Conservation (phyloP, 163 green algal species). For the Prototheca wickerhamii region DNA sequence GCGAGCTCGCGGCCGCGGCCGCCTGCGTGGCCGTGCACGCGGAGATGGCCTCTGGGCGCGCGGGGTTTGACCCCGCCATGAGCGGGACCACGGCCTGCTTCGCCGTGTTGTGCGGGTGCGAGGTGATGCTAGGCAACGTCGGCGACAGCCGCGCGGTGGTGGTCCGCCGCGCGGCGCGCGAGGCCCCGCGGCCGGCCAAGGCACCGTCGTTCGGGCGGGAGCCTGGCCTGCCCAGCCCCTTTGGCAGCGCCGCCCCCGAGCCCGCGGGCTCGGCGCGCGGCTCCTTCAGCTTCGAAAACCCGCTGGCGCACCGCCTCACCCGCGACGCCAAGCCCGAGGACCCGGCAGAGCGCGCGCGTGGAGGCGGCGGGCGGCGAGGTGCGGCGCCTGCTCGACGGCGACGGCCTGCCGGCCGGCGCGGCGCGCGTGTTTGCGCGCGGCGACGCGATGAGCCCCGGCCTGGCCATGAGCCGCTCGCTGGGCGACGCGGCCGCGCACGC, state of each 20-base stretch:
- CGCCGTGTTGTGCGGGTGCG: constrained; percentile 12
- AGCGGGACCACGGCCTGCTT: constrained; percentile 37
- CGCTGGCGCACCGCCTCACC: constrained; percentile 38
- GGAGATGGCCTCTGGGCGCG: background rate
- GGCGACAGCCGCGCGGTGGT: constrained; percentile 45
- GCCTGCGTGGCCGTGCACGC: constrained; percentile 12
- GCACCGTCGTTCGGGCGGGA: background rate
- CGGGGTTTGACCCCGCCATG: constrained; percentile 19
- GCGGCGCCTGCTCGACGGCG: constrained; percentile 12
- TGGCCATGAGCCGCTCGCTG: constrained; percentile 36
- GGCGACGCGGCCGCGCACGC: constrained; percentile 29
- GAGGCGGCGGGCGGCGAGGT: constrained; percentile 69
- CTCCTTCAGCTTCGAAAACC: too few relatives aligned
- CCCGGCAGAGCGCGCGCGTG: constrained; percentile 65
- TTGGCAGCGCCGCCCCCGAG: background rate
- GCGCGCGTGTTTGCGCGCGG: constrained; percentile 58
- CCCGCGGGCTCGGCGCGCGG: too few relatives aligned
- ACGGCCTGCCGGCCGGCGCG: constrained; percentile 15
- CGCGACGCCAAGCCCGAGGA: constrained; percentile 75
- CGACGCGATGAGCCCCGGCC: constrained; percentile 17
- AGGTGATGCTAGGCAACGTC: constrained; percentile 11
- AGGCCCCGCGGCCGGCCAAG: too few relatives aligned
- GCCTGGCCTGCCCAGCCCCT: background rate
- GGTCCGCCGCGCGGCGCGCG: constrained; percentile 10
- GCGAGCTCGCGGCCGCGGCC: background rate